Evolutionary conservation across 2,329 filamentous ascomycete genomes (phyloP), one percentile per base, ranked within the genome.

Genomic region (Fusarium sp.): DNA sequence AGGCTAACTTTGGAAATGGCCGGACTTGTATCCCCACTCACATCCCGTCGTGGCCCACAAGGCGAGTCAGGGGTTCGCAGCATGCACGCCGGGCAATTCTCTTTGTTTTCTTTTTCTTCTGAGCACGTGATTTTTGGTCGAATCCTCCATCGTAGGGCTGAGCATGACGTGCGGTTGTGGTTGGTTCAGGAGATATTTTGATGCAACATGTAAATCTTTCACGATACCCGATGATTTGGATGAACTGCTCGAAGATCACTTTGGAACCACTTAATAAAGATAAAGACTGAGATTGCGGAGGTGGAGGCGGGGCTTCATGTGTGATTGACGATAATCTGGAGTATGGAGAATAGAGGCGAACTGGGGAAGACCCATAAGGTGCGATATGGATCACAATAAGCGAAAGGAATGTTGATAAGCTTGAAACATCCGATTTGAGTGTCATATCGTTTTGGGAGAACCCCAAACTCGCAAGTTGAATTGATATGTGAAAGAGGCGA

Each of bases 41-140:
- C 25, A 45, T 62, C 41, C 59, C 59, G 59, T n/a, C 9, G 10
- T n/a, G 61, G 25, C 37, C 61, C 69, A 66, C 66, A 69, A 64
- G 62, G 66, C 66, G 69, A 66, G 69, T 58, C 69, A 71, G 61
- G 66, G 50, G 50, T 62, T 68, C 56, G 57, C 37, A 41, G 64
- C 52, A 63, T 35, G 64, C 39, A 64, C 23, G 32, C 39, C n/a
- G 10, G 6, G 14, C 1, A 11, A 39, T 30, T 60, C 39, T 43
- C 20, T 18, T 23, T 25, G 13, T 25, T 59, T 32, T 60, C 18
- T 43, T 43, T 59, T 59, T 43, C 16, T 30, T 43, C 5, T 6
- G 2, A 18, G 25, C 25, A 23, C 37, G 57, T 41, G 57, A 60
- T 43, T 39, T 58, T 9, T 14, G 5, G 2, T 4, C 2, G 5